Evolutionary conservation across 2,329 filamentous ascomycete species (phyloP), one percentile per base, ranked within the genome.

Genomic region (Paecilomyces niveus): DNA sequence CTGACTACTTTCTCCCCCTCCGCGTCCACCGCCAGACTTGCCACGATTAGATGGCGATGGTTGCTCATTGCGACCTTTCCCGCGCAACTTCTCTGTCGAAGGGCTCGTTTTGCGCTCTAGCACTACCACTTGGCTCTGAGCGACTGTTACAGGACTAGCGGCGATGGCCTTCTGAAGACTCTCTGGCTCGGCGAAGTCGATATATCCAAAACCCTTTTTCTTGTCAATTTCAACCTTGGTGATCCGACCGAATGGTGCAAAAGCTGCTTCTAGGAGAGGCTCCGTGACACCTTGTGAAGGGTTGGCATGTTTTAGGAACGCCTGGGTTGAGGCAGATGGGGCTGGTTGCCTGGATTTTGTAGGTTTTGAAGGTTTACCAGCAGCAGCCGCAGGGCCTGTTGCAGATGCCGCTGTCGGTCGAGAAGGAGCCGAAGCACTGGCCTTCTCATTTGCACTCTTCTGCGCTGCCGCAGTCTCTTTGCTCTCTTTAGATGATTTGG

Each of bases 281-380:
- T 97, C 93, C 0, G 91, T 97, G 53, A 97, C 89, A 13, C 93
- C 93, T 70, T 97, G 93, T 0, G 92, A 94, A 10, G 90, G 85
- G 70, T 95, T 96, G 55, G 88, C 89, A 66, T 92, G 88, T 72
- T 92, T 92, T 61, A 92, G 78, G 68, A 92, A 92, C 21, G 86
- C 89, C 61, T 74, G 73, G 3, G 70, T 78, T 13, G 69, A 68
- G 10, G 67, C 69, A n/a, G 54, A 39, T 11, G 65, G 33, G 5
- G 65, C 55, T 31, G 66, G 53, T 33, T 63, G 65, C 54, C 74
- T 74, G 26, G 64, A 59, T 60, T 69, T 70, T 39, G 59, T 60
- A n/a, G 67, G 59, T 58, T 71, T 70, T 24, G 66, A 32, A 4
- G 67, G 35, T 54, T 70, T 70, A 0, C 61, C 53, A 9, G 63